These are phyloP conservation scores for Ophiocordyceps robertsii DNA, from an alignment of 2,329 filamentous ascomycete genomes.

Conservation along the genomic window DNA sequence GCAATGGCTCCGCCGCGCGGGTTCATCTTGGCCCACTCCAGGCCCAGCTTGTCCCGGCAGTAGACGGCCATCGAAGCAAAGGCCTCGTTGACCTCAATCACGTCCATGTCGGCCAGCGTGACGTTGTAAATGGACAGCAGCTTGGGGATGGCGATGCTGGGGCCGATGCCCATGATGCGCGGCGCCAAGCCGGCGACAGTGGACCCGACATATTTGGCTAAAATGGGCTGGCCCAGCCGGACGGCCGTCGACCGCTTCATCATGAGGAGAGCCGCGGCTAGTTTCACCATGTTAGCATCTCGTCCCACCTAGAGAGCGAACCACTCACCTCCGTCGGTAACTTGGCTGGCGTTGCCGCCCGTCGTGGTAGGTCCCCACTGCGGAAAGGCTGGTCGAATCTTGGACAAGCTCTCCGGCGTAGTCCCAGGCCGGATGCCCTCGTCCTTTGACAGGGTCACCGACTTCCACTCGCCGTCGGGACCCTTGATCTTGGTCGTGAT, in stretches of 20 bases:
- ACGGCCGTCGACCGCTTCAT: slow-evolving; percentile 91
- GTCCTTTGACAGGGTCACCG: slow-evolving; percentile 69
- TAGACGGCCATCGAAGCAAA: slow-evolving; percentile 98
- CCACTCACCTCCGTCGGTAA: slow-evolving; percentile 70
- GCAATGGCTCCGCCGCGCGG: slow-evolving; percentile 71
- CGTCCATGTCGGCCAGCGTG: slow-evolving; percentile 68
- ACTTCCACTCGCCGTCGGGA: slow-evolving; percentile 64
- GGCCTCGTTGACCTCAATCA: slow-evolving; percentile 93
- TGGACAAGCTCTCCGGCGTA: slow-evolving; percentile 65
- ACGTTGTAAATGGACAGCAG: slow-evolving; percentile 70
- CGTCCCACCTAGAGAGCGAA: neutral
- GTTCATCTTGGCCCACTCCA: slow-evolving; percentile 69
- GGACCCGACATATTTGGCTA: slow-evolving; percentile 88
- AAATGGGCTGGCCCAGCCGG: slow-evolving; percentile 75
- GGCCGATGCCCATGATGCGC: slow-evolving; percentile 92
- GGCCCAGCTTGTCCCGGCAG: slow-evolving; percentile 59
- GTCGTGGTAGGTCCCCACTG: slow-evolving; percentile 79
- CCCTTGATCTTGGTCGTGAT: slow-evolving; percentile 75
- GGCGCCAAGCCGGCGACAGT: slow-evolving; percentile 84
- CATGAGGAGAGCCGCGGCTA: slow-evolving; percentile 71
- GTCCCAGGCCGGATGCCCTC: slow-evolving; percentile 88
- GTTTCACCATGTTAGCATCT: neutral
- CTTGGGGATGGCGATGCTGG: slow-evolving; percentile 64
- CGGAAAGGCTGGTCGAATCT: slow-evolving; percentile 83
- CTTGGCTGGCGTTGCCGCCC: slow-evolving; percentile 86